phyloP scores from a whole-genome alignment of 1,139 yeast genomes.

The Candida dubliniensis region DNA sequence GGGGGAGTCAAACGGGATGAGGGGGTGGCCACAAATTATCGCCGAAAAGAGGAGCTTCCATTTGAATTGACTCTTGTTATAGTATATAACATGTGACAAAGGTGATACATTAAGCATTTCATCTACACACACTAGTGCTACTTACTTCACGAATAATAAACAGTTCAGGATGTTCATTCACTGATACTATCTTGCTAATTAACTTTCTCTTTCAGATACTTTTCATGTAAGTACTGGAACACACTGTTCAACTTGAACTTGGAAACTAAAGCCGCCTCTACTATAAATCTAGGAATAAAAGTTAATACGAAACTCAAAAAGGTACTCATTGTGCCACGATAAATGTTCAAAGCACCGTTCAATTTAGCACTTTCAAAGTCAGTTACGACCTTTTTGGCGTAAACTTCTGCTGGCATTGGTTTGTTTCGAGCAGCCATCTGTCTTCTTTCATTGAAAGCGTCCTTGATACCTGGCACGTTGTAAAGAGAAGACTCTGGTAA shows the following conservation, averaged over 20 bases:
- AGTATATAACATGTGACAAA: too few relatives aligned
- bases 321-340: conserved; percentile 55
- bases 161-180: too few relatives aligned
- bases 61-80: too few relatives aligned
- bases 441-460: conserved; percentile 52
- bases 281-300: conserved; percentile 49
- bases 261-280: conserved; percentile 43
- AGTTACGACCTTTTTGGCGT: conserved; percentile 54
- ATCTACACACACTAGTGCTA: too few relatives aligned
- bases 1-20: too few relatives aligned
- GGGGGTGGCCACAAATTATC: too few relatives aligned
- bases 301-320: conserved; percentile 33
- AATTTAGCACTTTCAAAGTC: conserved; percentile 47
- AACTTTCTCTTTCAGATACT: conserved; percentile 18
- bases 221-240: conserved; percentile 21
- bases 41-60: too few relatives aligned
- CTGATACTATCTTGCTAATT: too few relatives aligned
- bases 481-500: conserved; percentile 58
- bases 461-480: conserved; percentile 48
- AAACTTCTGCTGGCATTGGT: conserved; percentile 59
- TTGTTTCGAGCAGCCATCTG: conserved; percentile 58
- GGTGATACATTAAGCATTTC: too few relatives aligned
- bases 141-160: too few relatives aligned
- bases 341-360: conserved; percentile 42
- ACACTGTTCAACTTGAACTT: conserved; percentile 48